These are phyloP conservation scores for Claviceps citrina DNA, from an alignment of 2,329 filamentous ascomycete genomes.

Conservation along the genomic window DNA sequence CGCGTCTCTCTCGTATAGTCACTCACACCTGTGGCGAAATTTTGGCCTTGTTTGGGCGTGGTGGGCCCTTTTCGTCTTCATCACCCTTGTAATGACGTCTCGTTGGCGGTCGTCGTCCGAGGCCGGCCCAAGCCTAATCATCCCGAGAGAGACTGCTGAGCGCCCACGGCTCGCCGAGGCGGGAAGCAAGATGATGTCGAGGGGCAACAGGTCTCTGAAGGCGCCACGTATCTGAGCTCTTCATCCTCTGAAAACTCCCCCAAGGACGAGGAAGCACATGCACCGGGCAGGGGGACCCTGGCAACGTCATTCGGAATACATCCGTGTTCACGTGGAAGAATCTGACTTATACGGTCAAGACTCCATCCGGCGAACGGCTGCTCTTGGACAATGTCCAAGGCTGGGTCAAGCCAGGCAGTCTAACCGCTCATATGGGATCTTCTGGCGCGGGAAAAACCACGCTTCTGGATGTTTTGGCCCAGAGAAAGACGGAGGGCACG, in stretches of 20 bases:
- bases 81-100: constrained; percentile 43
- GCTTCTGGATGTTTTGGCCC: constrained; percentile 66
- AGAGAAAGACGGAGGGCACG: constrained; percentile 62
- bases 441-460: constrained; percentile 78
- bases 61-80: constrained; percentile 42
- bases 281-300: constrained; percentile 4
- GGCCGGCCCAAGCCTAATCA: constrained; percentile 37
- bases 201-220: constrained; percentile 18
- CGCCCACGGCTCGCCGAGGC: constrained; percentile 20
- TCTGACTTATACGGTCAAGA: constrained; percentile 53
- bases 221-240: constrained; percentile 2
- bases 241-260: not conserved
- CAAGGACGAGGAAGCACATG: not conserved
- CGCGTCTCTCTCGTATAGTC: constrained; percentile 34
- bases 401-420: constrained; percentile 67
- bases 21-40: constrained; percentile 41
- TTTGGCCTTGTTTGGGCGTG: constrained; percentile 48
- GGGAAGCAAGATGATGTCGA: constrained; percentile 32
- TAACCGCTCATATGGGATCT: constrained; percentile 68
- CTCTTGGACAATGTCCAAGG: constrained; percentile 70
- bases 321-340: constrained; percentile 63
- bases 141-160: constrained; percentile 41
- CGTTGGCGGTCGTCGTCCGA: constrained; percentile 40
- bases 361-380: constrained; percentile 42
- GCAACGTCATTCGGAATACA: constrained; percentile 42